phyloP scores from a whole-genome alignment of 2,329 filamentous ascomycete species.

The Colletotrichum eleusines region DNA sequence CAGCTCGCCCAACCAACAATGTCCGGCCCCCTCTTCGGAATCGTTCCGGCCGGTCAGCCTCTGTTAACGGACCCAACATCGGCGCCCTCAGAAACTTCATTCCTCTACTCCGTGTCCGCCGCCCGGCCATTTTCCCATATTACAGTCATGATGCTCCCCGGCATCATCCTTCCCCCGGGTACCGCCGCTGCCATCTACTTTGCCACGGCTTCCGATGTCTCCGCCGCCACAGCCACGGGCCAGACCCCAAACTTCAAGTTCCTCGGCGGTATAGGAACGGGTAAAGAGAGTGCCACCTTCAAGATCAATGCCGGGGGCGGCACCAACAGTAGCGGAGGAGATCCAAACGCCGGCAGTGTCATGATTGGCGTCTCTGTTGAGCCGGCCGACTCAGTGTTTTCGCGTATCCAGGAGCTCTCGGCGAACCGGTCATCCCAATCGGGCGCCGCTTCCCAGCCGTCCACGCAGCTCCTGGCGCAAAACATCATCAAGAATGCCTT shows the following conservation, averaged over 20 bases:
- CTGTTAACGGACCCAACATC: constrained; percentile 67
- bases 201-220: constrained; percentile 63
- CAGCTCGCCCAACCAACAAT: constrained; percentile 45
- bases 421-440: constrained; percentile 51
- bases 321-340: constrained; percentile 43
- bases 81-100: constrained; percentile 65
- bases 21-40: constrained; percentile 66
- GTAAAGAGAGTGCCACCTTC: constrained; percentile 94
- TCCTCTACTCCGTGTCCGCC: constrained; percentile 66
- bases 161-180: constrained; percentile 76
- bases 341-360: constrained; percentile 59
- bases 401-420: constrained; percentile 73
- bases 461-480: constrained; percentile 87
- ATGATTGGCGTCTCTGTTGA: constrained; percentile 89
- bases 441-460: constrained; percentile 54
- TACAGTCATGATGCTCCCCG: constrained; percentile 89
- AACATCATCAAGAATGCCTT: constrained; percentile 97
- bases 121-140: constrained; percentile 79
- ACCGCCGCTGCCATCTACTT: constrained; percentile 93
- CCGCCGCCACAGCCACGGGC: constrained; percentile 55
- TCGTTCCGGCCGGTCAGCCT: constrained; percentile 71
- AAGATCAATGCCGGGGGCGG: constrained; percentile 66
- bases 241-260: constrained; percentile 77
- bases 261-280: constrained; percentile 88
- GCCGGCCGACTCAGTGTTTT: constrained; percentile 76